Evolutionary conservation across 129 eudicot species (phyloP).

Genomic region (Tagetes patula): DNA sequence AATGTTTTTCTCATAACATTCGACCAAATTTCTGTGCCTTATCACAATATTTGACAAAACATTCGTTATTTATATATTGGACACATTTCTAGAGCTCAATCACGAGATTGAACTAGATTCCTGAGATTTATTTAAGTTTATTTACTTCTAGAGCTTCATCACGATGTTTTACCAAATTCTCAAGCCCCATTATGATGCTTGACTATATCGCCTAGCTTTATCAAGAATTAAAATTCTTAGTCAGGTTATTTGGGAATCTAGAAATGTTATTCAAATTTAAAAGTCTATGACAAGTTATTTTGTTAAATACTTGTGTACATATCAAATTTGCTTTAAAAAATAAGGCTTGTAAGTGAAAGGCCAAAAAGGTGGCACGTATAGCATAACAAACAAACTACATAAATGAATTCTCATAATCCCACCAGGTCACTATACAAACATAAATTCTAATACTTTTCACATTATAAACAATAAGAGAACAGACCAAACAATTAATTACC

Average conservation of each 20-base stretch:
- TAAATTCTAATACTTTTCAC: conserved; percentile 1
- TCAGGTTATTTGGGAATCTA: no score
- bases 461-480: not conserved
- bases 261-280: no score
- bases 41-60: not conserved
- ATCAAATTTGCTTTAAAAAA: no score
- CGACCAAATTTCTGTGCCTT: not conserved
- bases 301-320: no score
- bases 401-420: not conserved
- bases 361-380: not conserved
- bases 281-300: no score
- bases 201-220: not conserved
- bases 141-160: not conserved
- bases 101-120: not conserved
- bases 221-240: no score
- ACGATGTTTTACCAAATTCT: not conserved
- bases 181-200: not conserved
- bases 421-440: conserved; percentile 16
- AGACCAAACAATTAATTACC: conserved; percentile 44
- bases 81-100: not conserved
- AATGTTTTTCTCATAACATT: not conserved
- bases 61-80: not conserved
- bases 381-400: not conserved
- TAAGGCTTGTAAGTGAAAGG: not conserved
- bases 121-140: not conserved